Percentiles rank a stretch among this genome's conserved stretches.
Conservation (phyloP, 2,329 filamentous ascomycete genomes). For the Scolecobasidium constrictum region DNA sequence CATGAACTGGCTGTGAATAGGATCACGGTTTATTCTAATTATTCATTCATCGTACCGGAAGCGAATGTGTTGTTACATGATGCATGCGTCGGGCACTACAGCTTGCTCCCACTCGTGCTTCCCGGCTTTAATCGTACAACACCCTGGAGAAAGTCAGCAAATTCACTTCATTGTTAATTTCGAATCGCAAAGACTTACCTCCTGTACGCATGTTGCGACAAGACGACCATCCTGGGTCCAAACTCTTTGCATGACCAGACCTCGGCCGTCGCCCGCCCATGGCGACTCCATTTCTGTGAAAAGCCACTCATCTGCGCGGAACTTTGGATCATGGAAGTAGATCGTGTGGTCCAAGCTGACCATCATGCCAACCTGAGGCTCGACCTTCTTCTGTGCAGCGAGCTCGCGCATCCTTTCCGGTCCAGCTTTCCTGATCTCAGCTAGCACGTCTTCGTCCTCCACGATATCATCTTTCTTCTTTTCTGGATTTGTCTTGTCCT, state of each 20-base stretch:
- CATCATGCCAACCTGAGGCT: conserved; percentile 68
- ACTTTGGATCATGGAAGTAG: conserved; percentile 43
- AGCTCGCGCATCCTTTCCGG: conserved; percentile 1
- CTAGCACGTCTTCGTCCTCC: conserved; percentile 16
- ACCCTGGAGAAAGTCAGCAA: conserved; percentile 3
- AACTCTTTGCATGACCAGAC: conserved; percentile 65
- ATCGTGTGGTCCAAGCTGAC: conserved; percentile 65
- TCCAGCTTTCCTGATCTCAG: conserved; percentile 1
- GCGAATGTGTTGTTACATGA: too few relatives aligned
- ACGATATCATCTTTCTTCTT: conserved; percentile 13
- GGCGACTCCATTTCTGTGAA: conserved; percentile 70
- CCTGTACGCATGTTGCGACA: conserved; percentile 70
- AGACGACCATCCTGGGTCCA: conserved; percentile 60
- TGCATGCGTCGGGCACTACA: too few relatives aligned
- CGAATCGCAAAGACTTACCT: too few relatives aligned
- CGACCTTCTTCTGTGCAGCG: conserved; percentile 13
- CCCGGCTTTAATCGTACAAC: conserved; percentile 9
- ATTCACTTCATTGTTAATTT: too few relatives aligned
- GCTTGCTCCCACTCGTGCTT: not conserved
- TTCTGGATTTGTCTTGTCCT: conserved; percentile 3
- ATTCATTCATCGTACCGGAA: too few relatives aligned
- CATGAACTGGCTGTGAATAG: too few relatives aligned
- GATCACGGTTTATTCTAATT: too few relatives aligned
- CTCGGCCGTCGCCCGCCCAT: conserved; percentile 69
- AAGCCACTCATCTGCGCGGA: conserved; percentile 58